Conservation (phyloP, 805 yeast genomes). For the Blastobotrys attinorum region DNA sequence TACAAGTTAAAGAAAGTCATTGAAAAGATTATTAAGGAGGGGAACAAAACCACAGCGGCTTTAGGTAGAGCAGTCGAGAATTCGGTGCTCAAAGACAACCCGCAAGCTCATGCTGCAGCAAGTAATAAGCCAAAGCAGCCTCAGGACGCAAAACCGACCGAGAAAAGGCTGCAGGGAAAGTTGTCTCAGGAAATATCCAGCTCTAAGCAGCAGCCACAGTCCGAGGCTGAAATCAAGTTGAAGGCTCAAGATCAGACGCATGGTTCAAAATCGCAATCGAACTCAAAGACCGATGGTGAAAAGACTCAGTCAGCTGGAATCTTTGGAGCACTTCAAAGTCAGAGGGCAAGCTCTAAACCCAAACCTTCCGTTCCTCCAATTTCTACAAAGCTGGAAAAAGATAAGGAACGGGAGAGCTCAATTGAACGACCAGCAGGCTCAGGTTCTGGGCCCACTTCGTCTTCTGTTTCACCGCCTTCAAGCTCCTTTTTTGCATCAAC, state of each 20-base stretch:
- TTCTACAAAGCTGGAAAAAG: neutral
- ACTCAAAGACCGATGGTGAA: conserved; percentile 1
- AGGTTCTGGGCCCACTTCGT: no score
- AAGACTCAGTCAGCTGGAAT: conserved; percentile 5
- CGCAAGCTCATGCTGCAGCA: neutral
- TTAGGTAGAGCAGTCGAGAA: neutral
- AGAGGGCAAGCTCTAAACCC: conserved; percentile 2
- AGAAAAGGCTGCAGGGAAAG: no score
- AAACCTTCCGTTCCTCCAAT: neutral
- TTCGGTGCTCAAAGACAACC: neutral
- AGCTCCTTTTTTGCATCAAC: neutral
- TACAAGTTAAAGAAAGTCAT: conserved; percentile 7
- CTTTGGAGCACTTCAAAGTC: conserved; percentile 5
- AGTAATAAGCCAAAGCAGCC: neutral
- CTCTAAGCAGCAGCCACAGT: neutral
- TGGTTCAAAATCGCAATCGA: no score
- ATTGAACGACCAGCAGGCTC: no score
- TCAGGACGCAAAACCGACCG: neutral
- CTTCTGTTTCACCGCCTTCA: no score
- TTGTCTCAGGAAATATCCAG: no score
- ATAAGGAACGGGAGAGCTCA: neutral
- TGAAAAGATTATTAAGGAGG: conserved; percentile 3
- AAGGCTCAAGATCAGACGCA: neutral
- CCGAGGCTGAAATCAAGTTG: neutral
- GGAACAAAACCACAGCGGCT: neutral